A percentile compares a stretch with the other conserved stretches of the same genome.
phyloP scores from a whole-genome alignment of 805 yeast genomes.

The Kuraishia hungarica region DNA sequence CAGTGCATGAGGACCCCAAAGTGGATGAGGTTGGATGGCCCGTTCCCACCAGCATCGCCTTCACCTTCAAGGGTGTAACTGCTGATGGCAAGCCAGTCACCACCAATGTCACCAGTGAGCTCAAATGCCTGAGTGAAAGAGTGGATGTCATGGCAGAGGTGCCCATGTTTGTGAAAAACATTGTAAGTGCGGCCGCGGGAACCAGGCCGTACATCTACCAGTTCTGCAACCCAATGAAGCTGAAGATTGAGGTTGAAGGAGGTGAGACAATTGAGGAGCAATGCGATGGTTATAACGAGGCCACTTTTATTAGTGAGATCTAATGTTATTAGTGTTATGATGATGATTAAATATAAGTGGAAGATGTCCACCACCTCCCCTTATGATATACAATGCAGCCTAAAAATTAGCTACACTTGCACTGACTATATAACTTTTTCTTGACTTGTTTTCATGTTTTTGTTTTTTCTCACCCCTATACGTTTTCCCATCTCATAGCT shows the following conservation, averaged over 20 bases:
- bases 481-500: neutral
- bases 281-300: conserved; percentile 70
- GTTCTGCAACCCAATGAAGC: conserved; percentile 57
- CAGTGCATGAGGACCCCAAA: conserved; percentile 45
- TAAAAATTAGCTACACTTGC: neutral
- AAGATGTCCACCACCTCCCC: no score
- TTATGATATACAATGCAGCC: no score
- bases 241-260: conserved; percentile 32
- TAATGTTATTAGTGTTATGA: conserved; percentile 3
- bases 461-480: neutral
- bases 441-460: no score
- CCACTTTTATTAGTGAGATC: conserved; percentile 58
- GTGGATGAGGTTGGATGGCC: conserved; percentile 89
- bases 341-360: no score
- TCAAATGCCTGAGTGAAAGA: conserved; percentile 66
- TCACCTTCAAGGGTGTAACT: conserved; percentile 36
- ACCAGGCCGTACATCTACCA: conserved; percentile 96
- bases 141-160: conserved; percentile 97
- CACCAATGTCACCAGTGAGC: conserved; percentile 51
- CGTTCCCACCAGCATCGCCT: conserved; percentile 62
- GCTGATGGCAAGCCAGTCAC: conserved; percentile 26
- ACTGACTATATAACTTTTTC: no score
- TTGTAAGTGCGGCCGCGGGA: conserved; percentile 92
- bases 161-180: conserved; percentile 87
- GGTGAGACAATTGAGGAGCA: conserved; percentile 36